phyloP scores from a whole-genome alignment of 2,329 filamentous ascomycete genomes.

The Fragosphaeria purpurea region DNA sequence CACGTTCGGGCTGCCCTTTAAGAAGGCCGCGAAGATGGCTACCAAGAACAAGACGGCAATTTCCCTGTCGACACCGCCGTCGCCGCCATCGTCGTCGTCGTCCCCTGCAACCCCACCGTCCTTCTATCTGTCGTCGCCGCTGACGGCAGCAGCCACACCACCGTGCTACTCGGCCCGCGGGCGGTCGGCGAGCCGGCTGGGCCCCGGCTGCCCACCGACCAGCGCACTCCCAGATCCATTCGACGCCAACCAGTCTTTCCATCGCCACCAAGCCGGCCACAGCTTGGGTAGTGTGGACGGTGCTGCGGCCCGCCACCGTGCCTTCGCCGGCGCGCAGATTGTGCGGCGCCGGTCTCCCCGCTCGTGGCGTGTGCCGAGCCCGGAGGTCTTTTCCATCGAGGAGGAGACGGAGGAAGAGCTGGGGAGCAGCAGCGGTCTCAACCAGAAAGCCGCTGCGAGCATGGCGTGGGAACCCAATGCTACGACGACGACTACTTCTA shows the following conservation, averaged over 20 bases:
- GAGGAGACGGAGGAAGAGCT: conserved; percentile 48
- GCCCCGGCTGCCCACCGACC: no score
- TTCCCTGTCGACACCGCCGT: neutral
- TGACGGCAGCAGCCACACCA: neutral
- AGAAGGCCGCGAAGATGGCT: conserved; percentile 17
- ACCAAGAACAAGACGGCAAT: neutral
- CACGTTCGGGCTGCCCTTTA: conserved; percentile 26
- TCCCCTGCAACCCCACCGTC: neutral
- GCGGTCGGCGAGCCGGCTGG: neutral
- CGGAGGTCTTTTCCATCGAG: conserved; percentile 50
- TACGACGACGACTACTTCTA: no score
- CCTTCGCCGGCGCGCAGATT: conserved; percentile 1
- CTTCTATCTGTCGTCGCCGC: neutral
- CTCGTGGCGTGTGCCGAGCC: conserved; percentile 48
- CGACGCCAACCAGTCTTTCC: neutral
- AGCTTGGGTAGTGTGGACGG: no score
- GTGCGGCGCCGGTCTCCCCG: conserved; percentile 28
- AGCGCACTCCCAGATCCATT: no score
- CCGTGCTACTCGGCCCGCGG: neutral
- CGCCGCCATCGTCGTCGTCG: neutral
- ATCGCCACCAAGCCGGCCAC: neutral
- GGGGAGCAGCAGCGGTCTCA: conserved; percentile 13
- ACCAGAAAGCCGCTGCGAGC: no score
- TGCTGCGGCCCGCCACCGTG: neutral
- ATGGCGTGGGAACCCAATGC: no score